phyloP scores from a whole-genome alignment of 257 asterid genomes.

The Paulownia fortunei region DNA sequence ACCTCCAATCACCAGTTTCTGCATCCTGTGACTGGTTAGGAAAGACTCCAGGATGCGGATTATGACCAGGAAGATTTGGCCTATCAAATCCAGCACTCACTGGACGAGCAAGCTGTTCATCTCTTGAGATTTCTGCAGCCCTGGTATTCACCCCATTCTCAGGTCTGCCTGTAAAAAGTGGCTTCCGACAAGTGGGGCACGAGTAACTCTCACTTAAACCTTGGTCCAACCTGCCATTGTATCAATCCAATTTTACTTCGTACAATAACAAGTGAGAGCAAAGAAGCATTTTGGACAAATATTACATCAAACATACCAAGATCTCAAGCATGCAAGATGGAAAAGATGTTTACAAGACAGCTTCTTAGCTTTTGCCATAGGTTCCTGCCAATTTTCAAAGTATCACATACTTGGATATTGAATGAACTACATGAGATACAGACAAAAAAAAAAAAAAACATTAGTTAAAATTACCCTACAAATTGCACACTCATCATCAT shows the following conservation, averaged over 20 bases:
- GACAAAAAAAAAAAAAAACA: slow-evolving; percentile 11
- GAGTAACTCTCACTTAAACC: slow-evolving; percentile 79
- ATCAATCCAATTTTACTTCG: slow-evolving; percentile 15
- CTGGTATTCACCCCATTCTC: slow-evolving; percentile 49
- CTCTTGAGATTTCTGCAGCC: slow-evolving; percentile 63
- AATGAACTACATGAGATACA: slow-evolving; percentile 23
- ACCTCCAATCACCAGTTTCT: slow-evolving; percentile 64
- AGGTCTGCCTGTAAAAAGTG: slow-evolving; percentile 63
- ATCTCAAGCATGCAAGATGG: slow-evolving; percentile 88
- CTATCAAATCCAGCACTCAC: slow-evolving; percentile 65
- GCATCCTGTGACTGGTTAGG: slow-evolving; percentile 61
- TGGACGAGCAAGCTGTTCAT: slow-evolving; percentile 87
- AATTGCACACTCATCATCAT: slow-evolving; percentile 90
- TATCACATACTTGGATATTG: slow-evolving; percentile 36
- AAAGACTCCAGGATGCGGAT: slow-evolving; percentile 52
- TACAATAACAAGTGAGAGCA: neutral
- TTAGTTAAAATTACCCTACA: slow-evolving; percentile 65
- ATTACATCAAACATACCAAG: slow-evolving; percentile 58
- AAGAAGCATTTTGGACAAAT: slow-evolving; percentile 14
- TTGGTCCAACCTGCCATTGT: slow-evolving; percentile 78
- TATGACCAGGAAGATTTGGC: slow-evolving; percentile 66
- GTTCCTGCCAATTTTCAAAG: slow-evolving; percentile 58
- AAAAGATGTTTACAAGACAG: slow-evolving; percentile 85
- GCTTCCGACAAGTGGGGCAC: slow-evolving; percentile 94
- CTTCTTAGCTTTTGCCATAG: slow-evolving; percentile 91